Evolutionary conservation across 2,329 filamentous ascomycete genomes (phyloP).

Genomic region (Fusarium tricinctum): DNA sequence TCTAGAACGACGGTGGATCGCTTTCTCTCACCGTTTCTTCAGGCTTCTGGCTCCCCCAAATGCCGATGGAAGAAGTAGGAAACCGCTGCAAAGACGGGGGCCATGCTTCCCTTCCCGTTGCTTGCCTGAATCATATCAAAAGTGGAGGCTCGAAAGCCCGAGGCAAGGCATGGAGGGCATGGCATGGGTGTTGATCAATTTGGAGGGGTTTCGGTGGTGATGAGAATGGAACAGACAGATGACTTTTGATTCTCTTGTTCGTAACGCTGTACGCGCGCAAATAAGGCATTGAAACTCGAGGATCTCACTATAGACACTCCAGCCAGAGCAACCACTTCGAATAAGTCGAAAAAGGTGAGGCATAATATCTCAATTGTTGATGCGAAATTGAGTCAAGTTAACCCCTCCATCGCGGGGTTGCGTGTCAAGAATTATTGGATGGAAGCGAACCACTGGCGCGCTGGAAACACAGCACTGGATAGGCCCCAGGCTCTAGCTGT

Average conservation of each 20-base stretch:
- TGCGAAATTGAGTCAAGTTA: slow-evolving; percentile 26
- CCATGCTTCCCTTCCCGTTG: neutral
- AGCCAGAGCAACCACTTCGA: neutral
- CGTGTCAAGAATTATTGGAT: slow-evolving; percentile 4
- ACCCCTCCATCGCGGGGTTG: slow-evolving; percentile 41
- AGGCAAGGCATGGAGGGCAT: slow-evolving; percentile 14
- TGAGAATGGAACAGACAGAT: slow-evolving; percentile 22
- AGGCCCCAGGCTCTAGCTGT: slow-evolving; percentile 5
- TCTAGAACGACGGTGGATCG: slow-evolving; percentile 36
- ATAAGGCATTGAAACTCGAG: neutral
- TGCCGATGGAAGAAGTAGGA: slow-evolving; percentile 32
- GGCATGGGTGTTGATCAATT: slow-evolving; percentile 1
- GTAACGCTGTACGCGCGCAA: slow-evolving; percentile 24
- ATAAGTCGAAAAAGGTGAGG: slow-evolving; percentile 19
- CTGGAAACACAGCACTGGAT: neutral
- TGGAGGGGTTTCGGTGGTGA: slow-evolving; percentile 36
- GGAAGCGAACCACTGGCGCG: slow-evolving; percentile 27
- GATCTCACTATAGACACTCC: slow-evolving; percentile 24
- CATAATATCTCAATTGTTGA: slow-evolving; percentile 32
- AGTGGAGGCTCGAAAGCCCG: slow-evolving; percentile 24
- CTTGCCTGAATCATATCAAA: slow-evolving; percentile 5
- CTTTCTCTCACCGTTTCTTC: slow-evolving; percentile 30
- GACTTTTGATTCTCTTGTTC: neutral
- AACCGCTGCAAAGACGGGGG: slow-evolving; percentile 15
- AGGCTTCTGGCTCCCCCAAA: slow-evolving; percentile 4